A percentile compares a stretch with the other conserved stretches of the same genome.
Evolutionary conservation across 192 early-diverging fungal genomes (phyloP).

Genomic region (Rhizophlyctis rosea): DNA sequence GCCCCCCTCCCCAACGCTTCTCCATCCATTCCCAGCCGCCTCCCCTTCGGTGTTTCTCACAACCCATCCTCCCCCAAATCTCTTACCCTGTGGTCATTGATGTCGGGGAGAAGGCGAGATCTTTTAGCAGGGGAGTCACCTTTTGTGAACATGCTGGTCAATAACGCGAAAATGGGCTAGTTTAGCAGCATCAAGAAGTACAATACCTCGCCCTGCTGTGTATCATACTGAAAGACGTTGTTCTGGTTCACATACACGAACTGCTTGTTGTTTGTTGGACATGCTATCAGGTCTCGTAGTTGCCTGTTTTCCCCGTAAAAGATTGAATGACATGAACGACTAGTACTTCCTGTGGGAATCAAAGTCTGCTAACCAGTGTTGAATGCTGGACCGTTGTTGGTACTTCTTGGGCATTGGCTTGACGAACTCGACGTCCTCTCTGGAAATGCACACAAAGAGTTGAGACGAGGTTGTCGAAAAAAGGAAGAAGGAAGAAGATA

Average conservation of each 20-base stretch:
- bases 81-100: constrained; percentile 68
- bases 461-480: background rate
- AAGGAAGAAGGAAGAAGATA: background rate
- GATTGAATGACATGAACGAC: no score
- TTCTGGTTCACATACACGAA: constrained; percentile 78
- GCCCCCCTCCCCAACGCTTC: no score
- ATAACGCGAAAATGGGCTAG: background rate
- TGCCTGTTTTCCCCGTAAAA: constrained; percentile 60
- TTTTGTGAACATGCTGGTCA: constrained; percentile 12
- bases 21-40: no score
- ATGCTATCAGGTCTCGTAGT: constrained; percentile 82
- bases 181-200: background rate
- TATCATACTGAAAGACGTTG: constrained; percentile 63
- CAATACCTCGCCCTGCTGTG: constrained; percentile 48
- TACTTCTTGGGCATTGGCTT: constrained; percentile 66
- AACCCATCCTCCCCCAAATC: no score
- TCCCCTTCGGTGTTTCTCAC: background rate
- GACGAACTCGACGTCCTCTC: constrained; percentile 71
- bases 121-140: constrained; percentile 61
- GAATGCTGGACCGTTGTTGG: constrained; percentile 79
- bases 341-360: background rate
- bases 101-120: constrained; percentile 74
- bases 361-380: constrained; percentile 72
- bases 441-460: constrained; percentile 4
- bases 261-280: constrained; percentile 68